Percentiles rank a stretch among this genome's conserved stretches.
Evolutionary conservation across 805 yeast species (phyloP).

Genomic region (Pichia scutulata): DNA sequence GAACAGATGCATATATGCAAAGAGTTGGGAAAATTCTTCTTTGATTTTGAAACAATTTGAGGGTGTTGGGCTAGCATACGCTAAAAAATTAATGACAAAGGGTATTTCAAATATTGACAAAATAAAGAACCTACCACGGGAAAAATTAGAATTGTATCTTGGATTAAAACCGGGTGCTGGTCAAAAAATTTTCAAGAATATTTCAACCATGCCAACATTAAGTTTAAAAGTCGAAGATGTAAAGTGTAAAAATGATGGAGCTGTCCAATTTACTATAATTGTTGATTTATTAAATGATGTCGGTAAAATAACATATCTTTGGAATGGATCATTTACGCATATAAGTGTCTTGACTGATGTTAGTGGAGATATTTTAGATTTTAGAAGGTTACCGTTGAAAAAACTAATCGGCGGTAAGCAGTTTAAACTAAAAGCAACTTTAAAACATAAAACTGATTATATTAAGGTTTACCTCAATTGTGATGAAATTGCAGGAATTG

Average conservation of each 20-base stretch:
- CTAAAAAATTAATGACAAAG: constrained; percentile 31
- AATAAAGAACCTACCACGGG: constrained; percentile 18
- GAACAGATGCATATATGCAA: constrained; percentile 34
- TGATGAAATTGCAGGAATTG: constrained; percentile 34
- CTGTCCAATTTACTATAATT: constrained; percentile 28
- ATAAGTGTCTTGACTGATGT: constrained; percentile 11
- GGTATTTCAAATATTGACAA: constrained; percentile 31
- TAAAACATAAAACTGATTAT: constrained; percentile 16
- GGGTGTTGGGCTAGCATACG: constrained; percentile 36
- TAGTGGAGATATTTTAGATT: constrained; percentile 35
- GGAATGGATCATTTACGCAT: constrained; percentile 11
- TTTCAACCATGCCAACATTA: constrained; percentile 32
- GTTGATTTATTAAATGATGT: constrained; percentile 21
- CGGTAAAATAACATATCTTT: constrained; percentile 10
- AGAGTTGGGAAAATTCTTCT: constrained; percentile 44
- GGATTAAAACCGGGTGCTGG: constrained; percentile 37
- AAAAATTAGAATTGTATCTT: constrained; percentile 34
- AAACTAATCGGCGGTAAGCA: constrained; percentile 20
- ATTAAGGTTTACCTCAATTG: constrained; percentile 29
- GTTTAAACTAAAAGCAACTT: constrained; percentile 21
- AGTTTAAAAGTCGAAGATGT: constrained; percentile 17
- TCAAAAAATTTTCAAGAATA: constrained; percentile 28
- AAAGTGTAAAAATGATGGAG: constrained; percentile 10
- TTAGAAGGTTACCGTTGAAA: constrained; percentile 31
- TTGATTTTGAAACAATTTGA: constrained; percentile 40